These are phyloP conservation scores for Tephrocybe sp. DNA, from an alignment of 768 basidiomycete species.

Conservation along the genomic window DNA sequence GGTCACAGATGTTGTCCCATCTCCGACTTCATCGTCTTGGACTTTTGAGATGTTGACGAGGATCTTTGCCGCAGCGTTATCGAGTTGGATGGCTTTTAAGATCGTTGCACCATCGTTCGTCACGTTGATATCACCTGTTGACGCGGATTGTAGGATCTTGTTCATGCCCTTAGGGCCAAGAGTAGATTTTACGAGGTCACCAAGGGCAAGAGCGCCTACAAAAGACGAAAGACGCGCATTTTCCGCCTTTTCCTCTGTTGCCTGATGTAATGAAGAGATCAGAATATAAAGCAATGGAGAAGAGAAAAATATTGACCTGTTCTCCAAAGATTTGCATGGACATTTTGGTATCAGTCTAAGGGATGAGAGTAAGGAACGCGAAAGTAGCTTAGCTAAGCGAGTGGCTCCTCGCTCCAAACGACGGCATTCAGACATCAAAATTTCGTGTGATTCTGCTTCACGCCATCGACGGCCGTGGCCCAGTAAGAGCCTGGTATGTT, in stretches of 20 bases:
- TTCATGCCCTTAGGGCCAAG: slow-evolving; percentile 99
- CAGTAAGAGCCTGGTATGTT: too few relatives aligned
- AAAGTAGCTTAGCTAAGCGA: slow-evolving; percentile 7
- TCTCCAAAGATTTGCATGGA: slow-evolving; percentile 71
- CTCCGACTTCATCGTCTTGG: slow-evolving; percentile 99
- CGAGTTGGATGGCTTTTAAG: slow-evolving; percentile 93
- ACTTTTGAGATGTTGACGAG: slow-evolving; percentile 99
- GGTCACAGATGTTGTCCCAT: slow-evolving; percentile 90
- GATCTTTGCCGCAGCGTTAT: slow-evolving; percentile 99
- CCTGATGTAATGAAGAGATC: slow-evolving; percentile 28
- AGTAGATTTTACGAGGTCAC: slow-evolving; percentile 98
- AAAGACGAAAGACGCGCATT: slow-evolving; percentile 98
- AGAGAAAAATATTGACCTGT: slow-evolving; percentile 36
- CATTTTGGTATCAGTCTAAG: slow-evolving; percentile 32
- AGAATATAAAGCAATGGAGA: background rate
- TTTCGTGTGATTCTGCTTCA: too few relatives aligned
- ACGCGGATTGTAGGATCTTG: slow-evolving; percentile 94
- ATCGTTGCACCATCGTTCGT: slow-evolving; percentile 99
- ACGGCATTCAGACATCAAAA: too few relatives aligned
- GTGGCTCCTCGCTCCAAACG: too few relatives aligned
- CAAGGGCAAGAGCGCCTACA: slow-evolving; percentile 94
- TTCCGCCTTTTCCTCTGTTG: slow-evolving; percentile 94
- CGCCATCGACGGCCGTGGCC: background rate
- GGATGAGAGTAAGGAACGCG: slow-evolving; percentile 4
- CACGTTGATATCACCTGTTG: slow-evolving; percentile 90